Evolutionary conservation across 2,329 filamentous ascomycete species (phyloP), one percentile per base, ranked within the genome.

Genomic region (Fonsecaea multimorphosa): DNA sequence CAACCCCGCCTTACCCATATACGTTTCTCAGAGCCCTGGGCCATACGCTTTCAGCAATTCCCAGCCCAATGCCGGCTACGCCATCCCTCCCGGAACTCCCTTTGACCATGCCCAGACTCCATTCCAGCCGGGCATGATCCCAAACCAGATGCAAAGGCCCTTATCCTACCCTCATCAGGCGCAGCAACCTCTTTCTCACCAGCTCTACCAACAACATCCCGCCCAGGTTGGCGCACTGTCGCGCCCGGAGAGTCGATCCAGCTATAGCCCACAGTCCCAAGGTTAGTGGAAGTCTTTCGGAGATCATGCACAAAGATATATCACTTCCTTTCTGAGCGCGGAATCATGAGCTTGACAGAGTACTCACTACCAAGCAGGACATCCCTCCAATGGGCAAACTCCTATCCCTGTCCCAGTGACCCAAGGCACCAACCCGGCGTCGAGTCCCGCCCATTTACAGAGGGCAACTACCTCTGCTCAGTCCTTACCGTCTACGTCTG

Each of bases 1-100:
- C 60, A 69, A 72, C 71, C 70, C 71, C 71, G 68, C 66, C 67
- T 59, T 68, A 61, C 69, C 64, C 58, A 38, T 61, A 58, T 70
- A 68, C 61, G 66, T 44, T 62, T 34, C 67, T 27, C 64, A 69
- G 51, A 63, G 44, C 38, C 63, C 56, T 54, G 52, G 36, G 16
- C 58, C 57, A 29, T 64, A 68, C 55, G 63, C 56, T 60, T 69
- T 63, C 59, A 67, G 32, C 59, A 61, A 58, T 61, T 51, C 65
- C 31, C 65, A 61, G 44, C 59, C 63, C 29, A 63, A 40, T 49
- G 38, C 31, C 19, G 38, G 34, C 31, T 68, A 61, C 63, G 19
- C 66, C 40, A 52, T 53, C 24, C 52, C 65, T 62, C 61, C 65
- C 59, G 63, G 63, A 16, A 55, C 65, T 57, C 63, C 68, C 53